phyloP scores from a whole-genome alignment of 352 stramenopile genomes.

The Phytophthora tentaculata region DNA sequence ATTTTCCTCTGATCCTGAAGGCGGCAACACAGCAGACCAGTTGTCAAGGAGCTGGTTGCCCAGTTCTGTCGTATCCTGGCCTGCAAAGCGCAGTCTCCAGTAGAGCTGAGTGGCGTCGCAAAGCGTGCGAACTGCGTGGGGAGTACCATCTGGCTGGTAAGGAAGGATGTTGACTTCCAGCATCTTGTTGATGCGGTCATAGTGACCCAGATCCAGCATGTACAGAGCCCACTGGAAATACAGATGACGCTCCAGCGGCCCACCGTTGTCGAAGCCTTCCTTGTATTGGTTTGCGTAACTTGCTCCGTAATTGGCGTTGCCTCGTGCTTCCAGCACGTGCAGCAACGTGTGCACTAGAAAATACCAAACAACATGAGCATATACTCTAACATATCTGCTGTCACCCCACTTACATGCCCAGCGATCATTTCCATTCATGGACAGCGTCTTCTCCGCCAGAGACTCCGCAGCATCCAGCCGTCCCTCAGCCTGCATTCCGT shows the following conservation, averaged over 20 bases:
- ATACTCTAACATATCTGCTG: not conserved
- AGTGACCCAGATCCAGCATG: slow-evolving; percentile 81
- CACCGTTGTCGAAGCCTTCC: slow-evolving; percentile 80
- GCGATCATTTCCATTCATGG: slow-evolving; percentile 85
- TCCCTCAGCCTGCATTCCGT: slow-evolving; percentile 72
- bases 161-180: slow-evolving; percentile 78
- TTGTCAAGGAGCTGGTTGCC: slow-evolving; percentile 62
- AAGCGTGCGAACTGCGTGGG: slow-evolving; percentile 61
- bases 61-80: slow-evolving; percentile 59
- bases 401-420: slow-evolving; percentile 75
- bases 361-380: slow-evolving; percentile 3
- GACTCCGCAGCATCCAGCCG: slow-evolving; percentile 70
- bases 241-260: slow-evolving; percentile 70
- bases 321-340: slow-evolving; percentile 74
- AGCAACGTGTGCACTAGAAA: slow-evolving; percentile 80
- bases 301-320: slow-evolving; percentile 85
- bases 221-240: slow-evolving; percentile 88
- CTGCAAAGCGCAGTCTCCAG: slow-evolving; percentile 84
- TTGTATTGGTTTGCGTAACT: slow-evolving; percentile 86
- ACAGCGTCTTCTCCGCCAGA: slow-evolving; percentile 81
- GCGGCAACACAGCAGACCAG: slow-evolving; percentile 45
- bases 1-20: slow-evolving; percentile 31
- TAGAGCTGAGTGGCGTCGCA: slow-evolving; percentile 83
- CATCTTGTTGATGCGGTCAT: slow-evolving; percentile 85
- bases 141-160: slow-evolving; percentile 39